Base-by-base conservation (phyloP, 2,329 filamentous ascomycete genomes). In the Daldinia eschscholtzii region DNA sequence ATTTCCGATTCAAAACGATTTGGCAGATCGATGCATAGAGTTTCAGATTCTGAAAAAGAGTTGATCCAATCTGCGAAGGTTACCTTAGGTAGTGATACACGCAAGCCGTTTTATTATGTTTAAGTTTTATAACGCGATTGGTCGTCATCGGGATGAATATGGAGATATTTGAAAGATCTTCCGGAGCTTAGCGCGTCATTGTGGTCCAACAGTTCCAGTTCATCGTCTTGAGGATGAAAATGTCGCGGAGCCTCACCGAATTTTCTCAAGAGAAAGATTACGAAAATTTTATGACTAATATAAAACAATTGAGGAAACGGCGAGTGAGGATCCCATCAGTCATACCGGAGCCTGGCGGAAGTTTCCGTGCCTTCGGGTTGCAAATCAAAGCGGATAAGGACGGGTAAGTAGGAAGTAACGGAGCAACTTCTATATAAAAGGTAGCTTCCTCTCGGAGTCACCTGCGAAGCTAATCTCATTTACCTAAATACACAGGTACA, bases 91-190 rank as follows among this genome's bases (percentile, higher is more conserved):
- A 44, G 37, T 26, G 13, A 53, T 30, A 44, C 63, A 61, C 60
- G 63, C 60, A 64, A 63, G 52, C 33, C 33, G n/a, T 62, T 52
- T 69, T 69, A 48, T 30, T 59, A 6, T 48, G 39, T 57, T 35
- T 46, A 56, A 33, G 23, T 59, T 59, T 44, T 28, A n/a, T 58
- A 42, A 6, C 30, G 30, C 18, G 56, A 65, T 61, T 67, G 57
- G 57, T 59, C 52, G 48, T 15, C 46, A 52, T 41, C 13, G 48
- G 42, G 10, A 62, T 23, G 55, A 48, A 48, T 12, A 48, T 48
- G 23, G 44, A 20, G 44, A 50, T 30, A 30, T 30, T 30, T 26
- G 15, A n/a, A 13, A 33, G 26, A 52, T 52, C 13, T 52, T 52
- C 26, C 26, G 46, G 46, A 28, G 13, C 13, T 33, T 6, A 13